Conservation (phyloP, 768 basidiomycete species). For the Suillus americanus region DNA sequence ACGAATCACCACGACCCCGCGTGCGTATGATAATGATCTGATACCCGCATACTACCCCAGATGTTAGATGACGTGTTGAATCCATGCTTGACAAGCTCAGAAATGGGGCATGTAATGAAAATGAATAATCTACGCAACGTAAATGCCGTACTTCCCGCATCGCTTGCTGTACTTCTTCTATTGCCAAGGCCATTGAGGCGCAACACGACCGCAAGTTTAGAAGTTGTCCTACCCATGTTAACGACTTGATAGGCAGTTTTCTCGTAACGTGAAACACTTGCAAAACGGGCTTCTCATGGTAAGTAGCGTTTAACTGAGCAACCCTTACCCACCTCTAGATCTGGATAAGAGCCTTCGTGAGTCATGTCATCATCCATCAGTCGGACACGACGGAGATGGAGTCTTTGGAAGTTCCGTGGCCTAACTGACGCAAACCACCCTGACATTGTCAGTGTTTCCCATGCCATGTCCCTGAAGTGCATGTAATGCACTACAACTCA, state of each 20-base stretch:
- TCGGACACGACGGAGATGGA: conserved; percentile 1
- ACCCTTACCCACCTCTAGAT: conserved; percentile 3
- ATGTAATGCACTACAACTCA: neutral
- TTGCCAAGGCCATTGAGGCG: neutral
- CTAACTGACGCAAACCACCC: neutral
- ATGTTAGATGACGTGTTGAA: neutral
- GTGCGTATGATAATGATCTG: neutral
- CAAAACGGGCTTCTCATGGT: neutral
- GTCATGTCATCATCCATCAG: neutral
- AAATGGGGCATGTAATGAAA: neutral
- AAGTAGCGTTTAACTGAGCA: neutral
- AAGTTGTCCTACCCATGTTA: neutral
- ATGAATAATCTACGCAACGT: neutral
- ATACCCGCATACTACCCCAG: conserved; percentile 3
- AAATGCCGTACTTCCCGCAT: neutral
- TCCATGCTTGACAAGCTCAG: neutral
- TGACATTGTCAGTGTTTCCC: neutral
- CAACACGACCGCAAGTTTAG: neutral
- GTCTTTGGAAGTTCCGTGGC: neutral
- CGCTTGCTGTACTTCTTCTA: neutral
- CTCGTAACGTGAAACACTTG: conserved; percentile 1
- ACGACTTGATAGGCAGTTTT: neutral
- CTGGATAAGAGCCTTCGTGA: neutral
- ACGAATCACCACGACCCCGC: conserved; percentile 7
- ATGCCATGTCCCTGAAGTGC: neutral